Evolutionary conservation across 306 rosid species (phyloP), one percentile per base, ranked within the genome.

Genomic region (Erythrophleum fordii): DNA sequence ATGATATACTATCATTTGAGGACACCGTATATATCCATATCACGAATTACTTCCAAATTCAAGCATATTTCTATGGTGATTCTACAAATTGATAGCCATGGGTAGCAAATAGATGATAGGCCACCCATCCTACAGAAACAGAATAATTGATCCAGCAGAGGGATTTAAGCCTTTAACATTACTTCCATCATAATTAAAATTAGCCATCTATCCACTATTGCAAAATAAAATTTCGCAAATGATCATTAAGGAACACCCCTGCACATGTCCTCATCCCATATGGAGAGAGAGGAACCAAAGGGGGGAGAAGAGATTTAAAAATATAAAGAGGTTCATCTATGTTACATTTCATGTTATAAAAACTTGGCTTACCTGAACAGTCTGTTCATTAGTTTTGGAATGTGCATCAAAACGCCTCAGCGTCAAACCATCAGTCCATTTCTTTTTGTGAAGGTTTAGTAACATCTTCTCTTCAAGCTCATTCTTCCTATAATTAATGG

Each of bases 381-480:
- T 95, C 86, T 92, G 95, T 79, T 95, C 97, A 83, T 95, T 95
- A 56, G 97, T 95, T 89, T 90, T 95, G 22, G 99, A 92, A 85
- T 95, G 99, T 44, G 92, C 69, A 79, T 95, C 99, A 75, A 95
- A 95, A n/a, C 45, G 95, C 72, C 86, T 80, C 5, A 92, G 94
- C 49, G 97, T 90, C 77, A 95, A 82, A 76, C 97, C 99, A 85
- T 95, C 99, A 51, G 97, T 93, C 97, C 99, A 95, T 80, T 95
- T 95, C 90, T 95, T 95, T 87, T 95, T 95, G 82, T 95, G 97
- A 83, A 95, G 99, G 83, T 92, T 95, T 64, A 91, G 94, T 49
- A 95, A 76, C 99, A 93, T 95, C 45, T 92, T 92, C 91, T 95
- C 99, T 79, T 95, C 97, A 14, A 95, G 97, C 51, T 95, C 99